Conservation (phyloP, 345 rosid genomes). For the Citrus unshiu region DNA sequence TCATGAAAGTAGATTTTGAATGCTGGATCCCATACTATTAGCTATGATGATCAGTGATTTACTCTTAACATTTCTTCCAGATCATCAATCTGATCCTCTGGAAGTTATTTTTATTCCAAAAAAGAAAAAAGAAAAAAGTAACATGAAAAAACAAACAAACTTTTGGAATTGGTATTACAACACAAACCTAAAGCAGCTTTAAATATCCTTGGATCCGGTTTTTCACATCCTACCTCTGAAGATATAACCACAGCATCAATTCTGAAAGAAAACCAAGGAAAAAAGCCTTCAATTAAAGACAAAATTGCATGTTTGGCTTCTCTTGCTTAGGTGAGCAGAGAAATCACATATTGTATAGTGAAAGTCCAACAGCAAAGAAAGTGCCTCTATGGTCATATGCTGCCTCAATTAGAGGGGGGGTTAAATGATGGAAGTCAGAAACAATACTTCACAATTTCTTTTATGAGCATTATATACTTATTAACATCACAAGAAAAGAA, state of each 20-base stretch:
- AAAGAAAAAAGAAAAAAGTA: too few species aligned
- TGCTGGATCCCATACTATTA: background rate
- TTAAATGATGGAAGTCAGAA: background rate
- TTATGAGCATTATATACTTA: slow-evolving; percentile 1
- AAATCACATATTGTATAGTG: background rate
- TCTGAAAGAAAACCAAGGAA: slow-evolving; percentile 31
- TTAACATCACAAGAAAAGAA: slow-evolving; percentile 2
- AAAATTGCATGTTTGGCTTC: background rate
- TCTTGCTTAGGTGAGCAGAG: background rate
- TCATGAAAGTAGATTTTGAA: background rate
- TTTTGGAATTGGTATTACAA: background rate
- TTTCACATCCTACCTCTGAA: slow-evolving; percentile 82
- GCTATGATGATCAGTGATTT: background rate
- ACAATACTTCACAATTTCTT: background rate
- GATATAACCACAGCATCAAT: slow-evolving; percentile 81
- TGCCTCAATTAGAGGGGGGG: background rate
- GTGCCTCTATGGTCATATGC: background rate
- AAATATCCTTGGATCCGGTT: slow-evolving; percentile 73
- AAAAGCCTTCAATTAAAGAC: background rate
- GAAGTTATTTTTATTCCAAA: background rate
- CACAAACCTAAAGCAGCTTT: slow-evolving; percentile 66
- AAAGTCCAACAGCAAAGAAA: background rate
- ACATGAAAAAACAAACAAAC: background rate
- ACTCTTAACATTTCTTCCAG: background rate
- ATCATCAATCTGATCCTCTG: background rate